These are phyloP conservation scores for Dioszegia aurantiaca DNA, from an alignment of 768 basidiomycete species.

Conservation along the genomic window DNA sequence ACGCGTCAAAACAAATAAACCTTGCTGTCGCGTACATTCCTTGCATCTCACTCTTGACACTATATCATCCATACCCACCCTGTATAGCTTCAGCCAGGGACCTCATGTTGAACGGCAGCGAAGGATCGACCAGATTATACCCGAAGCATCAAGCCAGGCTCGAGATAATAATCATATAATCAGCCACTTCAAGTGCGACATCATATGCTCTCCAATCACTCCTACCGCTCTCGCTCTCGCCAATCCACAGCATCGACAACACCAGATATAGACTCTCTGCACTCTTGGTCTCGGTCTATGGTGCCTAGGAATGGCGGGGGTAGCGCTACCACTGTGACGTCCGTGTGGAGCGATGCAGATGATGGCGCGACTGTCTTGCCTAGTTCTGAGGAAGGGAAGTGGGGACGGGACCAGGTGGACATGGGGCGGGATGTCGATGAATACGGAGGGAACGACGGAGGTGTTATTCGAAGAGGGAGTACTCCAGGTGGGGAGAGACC, in stretches of 20 bases:
- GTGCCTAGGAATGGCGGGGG: slow-evolving; percentile 5
- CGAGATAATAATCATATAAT: too few species aligned
- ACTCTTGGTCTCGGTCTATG: slow-evolving; percentile 13
- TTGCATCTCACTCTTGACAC: too few species aligned
- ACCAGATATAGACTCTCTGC: slow-evolving; percentile 2
- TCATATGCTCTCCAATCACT: slow-evolving; percentile 7
- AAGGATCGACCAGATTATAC: too few species aligned
- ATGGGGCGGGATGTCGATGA: slow-evolving; percentile 7
- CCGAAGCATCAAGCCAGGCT: too few species aligned
- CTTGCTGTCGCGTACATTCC: neutral
- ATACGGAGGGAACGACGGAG: neutral
- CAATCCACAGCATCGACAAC: slow-evolving; percentile 11
- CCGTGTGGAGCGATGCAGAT: slow-evolving; percentile 21
- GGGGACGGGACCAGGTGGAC: neutral
- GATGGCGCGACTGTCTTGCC: slow-evolving; percentile 26
- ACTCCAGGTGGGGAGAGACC: slow-evolving; percentile 6
- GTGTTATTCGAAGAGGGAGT: neutral
- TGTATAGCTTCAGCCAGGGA: too few species aligned
- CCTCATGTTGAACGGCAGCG: too few species aligned
- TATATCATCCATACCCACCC: too few species aligned
- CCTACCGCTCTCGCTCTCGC: slow-evolving; percentile 6
- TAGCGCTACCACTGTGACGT: slow-evolving; percentile 9
- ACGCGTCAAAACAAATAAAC: slow-evolving; percentile 14
- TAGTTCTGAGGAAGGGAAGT: slow-evolving; percentile 2
- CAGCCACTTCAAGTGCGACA: too few species aligned